A percentile compares a stretch with the other conserved stretches of the same genome.
These are phyloP conservation scores for Modicella reniformis DNA, from an alignment of 371 early-diverging fungal genomes.

Conservation along the genomic window DNA sequence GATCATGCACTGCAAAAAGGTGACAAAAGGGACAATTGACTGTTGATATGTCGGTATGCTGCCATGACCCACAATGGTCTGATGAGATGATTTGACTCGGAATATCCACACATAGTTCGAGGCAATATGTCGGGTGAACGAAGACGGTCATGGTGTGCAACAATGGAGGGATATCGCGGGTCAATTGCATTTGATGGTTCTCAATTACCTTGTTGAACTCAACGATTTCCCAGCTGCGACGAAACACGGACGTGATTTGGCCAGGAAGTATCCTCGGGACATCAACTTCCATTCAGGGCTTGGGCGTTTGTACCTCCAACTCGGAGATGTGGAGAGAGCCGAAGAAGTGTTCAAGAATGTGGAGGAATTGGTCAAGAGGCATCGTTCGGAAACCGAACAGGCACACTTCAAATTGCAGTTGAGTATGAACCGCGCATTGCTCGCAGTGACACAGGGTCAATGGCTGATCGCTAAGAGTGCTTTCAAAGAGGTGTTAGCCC, in stretches of 20 bases:
- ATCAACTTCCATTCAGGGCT: slow-evolving; percentile 63
- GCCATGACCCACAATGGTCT: neutral
- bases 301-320: slow-evolving; percentile 67
- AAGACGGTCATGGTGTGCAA: slow-evolving; percentile 30
- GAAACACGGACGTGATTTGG: slow-evolving; percentile 44
- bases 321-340: slow-evolving; percentile 62
- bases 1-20: slow-evolving; percentile 65
- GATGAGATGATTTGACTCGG: slow-evolving; percentile 1
- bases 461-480: slow-evolving; percentile 62
- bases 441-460: slow-evolving; percentile 62
- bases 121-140: slow-evolving; percentile 34
- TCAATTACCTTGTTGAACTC: slow-evolving; percentile 61
- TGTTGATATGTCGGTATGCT: neutral
- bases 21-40: slow-evolving; percentile 1
- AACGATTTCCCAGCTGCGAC: slow-evolving; percentile 63
- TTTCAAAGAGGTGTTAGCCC: slow-evolving; percentile 57
- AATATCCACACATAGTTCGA: slow-evolving; percentile 23
- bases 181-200: slow-evolving; percentile 64
- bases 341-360: slow-evolving; percentile 56
- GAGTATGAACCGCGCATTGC: slow-evolving; percentile 61
- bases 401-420: slow-evolving; percentile 55
- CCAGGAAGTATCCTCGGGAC: slow-evolving; percentile 44
- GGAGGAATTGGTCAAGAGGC: slow-evolving; percentile 37
- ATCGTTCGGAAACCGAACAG: slow-evolving; percentile 15
- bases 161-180: slow-evolving; percentile 62